Conservation (phyloP, 1,284 basidiomycete species). For the Trametes hirsuta region DNA sequence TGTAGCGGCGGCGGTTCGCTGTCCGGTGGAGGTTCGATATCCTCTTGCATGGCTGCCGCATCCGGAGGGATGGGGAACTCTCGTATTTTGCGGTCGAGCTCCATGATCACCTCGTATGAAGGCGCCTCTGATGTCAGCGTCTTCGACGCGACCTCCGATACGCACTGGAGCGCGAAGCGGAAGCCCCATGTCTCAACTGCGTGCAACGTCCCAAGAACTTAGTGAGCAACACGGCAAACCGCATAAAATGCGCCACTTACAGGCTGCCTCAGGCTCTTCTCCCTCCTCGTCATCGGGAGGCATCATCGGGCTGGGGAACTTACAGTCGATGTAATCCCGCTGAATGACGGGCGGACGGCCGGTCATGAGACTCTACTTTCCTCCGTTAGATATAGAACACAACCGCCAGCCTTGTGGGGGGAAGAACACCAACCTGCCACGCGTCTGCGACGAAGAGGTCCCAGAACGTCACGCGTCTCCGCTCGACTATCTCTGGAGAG, state of each 20-base stretch:
- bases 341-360: slow-evolving; percentile 37
- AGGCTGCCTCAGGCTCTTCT: slow-evolving; percentile 42
- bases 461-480: slow-evolving; percentile 48
- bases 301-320: slow-evolving; percentile 32
- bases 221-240: background rate
- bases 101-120: slow-evolving; percentile 69
- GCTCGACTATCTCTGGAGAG: slow-evolving; percentile 38
- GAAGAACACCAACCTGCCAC: slow-evolving; percentile 32
- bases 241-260: slow-evolving; percentile 35
- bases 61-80: slow-evolving; percentile 62
- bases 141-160: slow-evolving; percentile 64
- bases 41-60: slow-evolving; percentile 37
- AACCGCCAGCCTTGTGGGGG: background rate
- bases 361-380: slow-evolving; percentile 48
- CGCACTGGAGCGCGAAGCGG: slow-evolving; percentile 65
- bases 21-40: slow-evolving; percentile 30
- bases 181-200: slow-evolving; percentile 63
- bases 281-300: slow-evolving; percentile 30
- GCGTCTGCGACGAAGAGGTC: slow-evolving; percentile 44
- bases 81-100: slow-evolving; percentile 70
- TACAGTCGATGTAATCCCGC: slow-evolving; percentile 36
- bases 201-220: slow-evolving; percentile 1
- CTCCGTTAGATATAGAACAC: slow-evolving; percentile 41
- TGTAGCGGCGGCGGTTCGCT: slow-evolving; percentile 31
- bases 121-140: slow-evolving; percentile 67